These are phyloP conservation scores for Huntiella omanensis DNA, from an alignment of 2,329 filamentous ascomycete species.

Conservation along the genomic window DNA sequence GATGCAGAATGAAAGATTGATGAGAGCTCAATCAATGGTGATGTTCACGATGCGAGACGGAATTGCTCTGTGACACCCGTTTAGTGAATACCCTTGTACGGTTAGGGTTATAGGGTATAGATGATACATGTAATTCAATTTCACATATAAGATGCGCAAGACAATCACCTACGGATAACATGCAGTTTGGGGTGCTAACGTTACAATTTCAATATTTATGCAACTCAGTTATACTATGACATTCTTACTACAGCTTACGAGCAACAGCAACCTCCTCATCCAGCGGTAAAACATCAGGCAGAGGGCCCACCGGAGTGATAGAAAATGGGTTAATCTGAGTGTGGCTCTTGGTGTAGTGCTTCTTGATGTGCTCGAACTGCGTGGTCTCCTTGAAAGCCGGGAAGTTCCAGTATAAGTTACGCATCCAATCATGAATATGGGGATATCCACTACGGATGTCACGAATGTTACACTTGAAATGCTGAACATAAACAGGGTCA, in stretches of 20 bases:
- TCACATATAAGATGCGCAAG: too few relatives aligned
- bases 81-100: not conserved
- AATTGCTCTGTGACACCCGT: not conserved
- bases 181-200: not conserved
- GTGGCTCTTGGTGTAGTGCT: conserved; percentile 43
- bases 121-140: too few relatives aligned
- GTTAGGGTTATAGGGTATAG: not conserved
- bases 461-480: conserved; percentile 72
- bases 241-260: not conserved
- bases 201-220: conserved; percentile 12
- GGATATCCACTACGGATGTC: conserved; percentile 78
- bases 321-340: conserved; percentile 46
- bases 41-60: not conserved
- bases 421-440: conserved; percentile 60
- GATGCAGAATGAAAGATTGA: not conserved
- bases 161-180: too few relatives aligned
- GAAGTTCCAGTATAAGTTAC: conserved; percentile 67
- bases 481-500: conserved; percentile 66
- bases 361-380: conserved; percentile 91
- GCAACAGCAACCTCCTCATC: conserved; percentile 54
- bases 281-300: conserved; percentile 61
- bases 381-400: conserved; percentile 67
- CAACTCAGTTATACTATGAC: not conserved
- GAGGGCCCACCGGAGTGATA: conserved; percentile 71
- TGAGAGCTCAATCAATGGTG: not conserved